Percentiles rank a stretch among this genome's conserved stretches.
phyloP scores from a whole-genome alignment of 1,139 yeast genomes.

The Pichia sp. region DNA sequence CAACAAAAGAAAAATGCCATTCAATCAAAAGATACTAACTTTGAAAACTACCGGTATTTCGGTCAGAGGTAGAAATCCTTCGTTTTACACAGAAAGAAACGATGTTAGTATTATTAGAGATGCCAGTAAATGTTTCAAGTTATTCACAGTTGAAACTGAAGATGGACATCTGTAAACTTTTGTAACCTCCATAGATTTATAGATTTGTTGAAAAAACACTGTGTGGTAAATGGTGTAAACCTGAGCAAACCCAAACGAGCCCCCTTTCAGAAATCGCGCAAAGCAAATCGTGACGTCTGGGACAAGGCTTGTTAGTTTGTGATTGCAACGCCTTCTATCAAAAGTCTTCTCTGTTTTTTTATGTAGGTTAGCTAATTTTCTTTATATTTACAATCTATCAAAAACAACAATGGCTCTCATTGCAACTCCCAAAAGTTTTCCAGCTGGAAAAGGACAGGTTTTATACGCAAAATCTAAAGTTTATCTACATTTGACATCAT shows the following conservation, averaged over 20 bases:
- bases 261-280: no score
- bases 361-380: no score
- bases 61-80: constrained; percentile 62
- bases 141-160: neutral
- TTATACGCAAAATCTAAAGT: constrained; percentile 62
- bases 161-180: no score
- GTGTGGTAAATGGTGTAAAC: no score
- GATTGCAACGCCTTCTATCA: no score
- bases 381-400: no score
- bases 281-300: no score
- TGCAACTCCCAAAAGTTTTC: constrained; percentile 12
- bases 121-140: constrained; percentile 6
- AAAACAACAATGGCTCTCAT: neutral
- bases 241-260: no score
- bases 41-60: constrained; percentile 44
- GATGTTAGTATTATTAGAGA: constrained; percentile 35
- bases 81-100: constrained; percentile 52
- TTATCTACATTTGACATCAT: constrained; percentile 73
- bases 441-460: constrained; percentile 33
- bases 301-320: no score
- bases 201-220: no score
- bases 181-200: no score
- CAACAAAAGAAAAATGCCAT: constrained; percentile 7
- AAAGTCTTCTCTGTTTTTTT: no score
- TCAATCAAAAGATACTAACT: constrained; percentile 9